Percentiles rank a stretch among this genome's conserved stretches.
Conservation (phyloP, 73 alveolate genomes). For the Stentor coeruleus region DNA sequence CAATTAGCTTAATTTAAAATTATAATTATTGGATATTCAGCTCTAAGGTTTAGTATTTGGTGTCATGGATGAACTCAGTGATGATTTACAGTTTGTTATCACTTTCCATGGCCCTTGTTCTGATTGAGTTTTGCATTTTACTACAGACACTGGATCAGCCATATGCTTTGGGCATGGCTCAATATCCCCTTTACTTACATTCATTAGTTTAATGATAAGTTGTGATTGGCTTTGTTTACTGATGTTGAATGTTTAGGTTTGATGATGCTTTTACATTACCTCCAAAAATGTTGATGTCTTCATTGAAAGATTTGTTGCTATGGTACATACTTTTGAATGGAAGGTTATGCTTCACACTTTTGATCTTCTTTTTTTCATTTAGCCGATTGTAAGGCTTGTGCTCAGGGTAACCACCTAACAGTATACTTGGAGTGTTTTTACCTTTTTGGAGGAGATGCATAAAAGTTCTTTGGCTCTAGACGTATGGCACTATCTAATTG, state of each 20-base stretch:
- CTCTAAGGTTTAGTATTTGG: constrained; percentile 37
- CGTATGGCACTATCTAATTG: background rate
- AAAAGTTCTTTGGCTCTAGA: constrained; percentile 10
- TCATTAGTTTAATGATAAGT: constrained; percentile 49
- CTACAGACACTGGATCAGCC: constrained; percentile 40
- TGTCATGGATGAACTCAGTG: constrained; percentile 43
- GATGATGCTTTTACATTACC: constrained; percentile 16
- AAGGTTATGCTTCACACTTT: background rate
- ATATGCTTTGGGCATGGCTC: constrained; percentile 50
- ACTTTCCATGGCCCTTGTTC: constrained; percentile 49
- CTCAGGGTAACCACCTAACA: constrained; percentile 21
- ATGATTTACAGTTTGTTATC: constrained; percentile 28
- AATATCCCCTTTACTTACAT: constrained; percentile 43
- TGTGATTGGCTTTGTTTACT: constrained; percentile 8
- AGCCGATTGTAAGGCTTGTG: constrained; percentile 14
- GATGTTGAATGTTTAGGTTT: constrained; percentile 1
- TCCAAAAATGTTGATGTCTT: background rate
- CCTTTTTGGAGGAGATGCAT: constrained; percentile 18
- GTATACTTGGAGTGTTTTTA: background rate
- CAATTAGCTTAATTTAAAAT: background rate
- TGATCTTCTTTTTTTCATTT: background rate
- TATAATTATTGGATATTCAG: constrained; percentile 41
- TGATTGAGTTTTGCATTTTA: constrained; percentile 34
- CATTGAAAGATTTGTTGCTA: background rate
- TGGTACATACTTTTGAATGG: constrained; percentile 14